phyloP scores from a whole-genome alignment of 192 early-diverging fungal species.

The Chytriomyces hyalinus region DNA sequence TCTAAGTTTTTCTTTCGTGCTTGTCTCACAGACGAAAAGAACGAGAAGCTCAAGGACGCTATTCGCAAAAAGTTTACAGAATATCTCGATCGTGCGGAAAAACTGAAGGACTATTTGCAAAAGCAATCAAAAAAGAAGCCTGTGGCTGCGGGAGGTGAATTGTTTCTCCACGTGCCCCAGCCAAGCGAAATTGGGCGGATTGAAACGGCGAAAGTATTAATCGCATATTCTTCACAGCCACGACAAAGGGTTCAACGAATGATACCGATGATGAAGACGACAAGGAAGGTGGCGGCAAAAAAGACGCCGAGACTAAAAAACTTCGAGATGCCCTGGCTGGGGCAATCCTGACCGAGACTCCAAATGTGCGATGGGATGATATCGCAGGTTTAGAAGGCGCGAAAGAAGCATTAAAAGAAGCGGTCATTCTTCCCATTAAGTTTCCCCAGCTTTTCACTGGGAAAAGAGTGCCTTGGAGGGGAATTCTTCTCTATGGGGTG shows the following conservation, averaged over 20 bases:
- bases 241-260: slow-evolving; percentile 39
- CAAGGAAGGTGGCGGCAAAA: slow-evolving; percentile 58
- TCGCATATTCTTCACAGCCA: slow-evolving; percentile 10
- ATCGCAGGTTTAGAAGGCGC: slow-evolving; percentile 94
- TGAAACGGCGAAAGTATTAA: neutral
- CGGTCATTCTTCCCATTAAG: slow-evolving; percentile 96
- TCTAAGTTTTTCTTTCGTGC: neutral
- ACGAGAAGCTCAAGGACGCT: slow-evolving; percentile 80
- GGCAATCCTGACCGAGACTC: slow-evolving; percentile 94
- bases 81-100: slow-evolving; percentile 92
- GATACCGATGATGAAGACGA: slow-evolving; percentile 60
- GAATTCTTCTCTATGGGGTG: slow-evolving; percentile 92
- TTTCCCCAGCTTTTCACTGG: slow-evolving; percentile 97
- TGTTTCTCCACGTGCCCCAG: neutral
- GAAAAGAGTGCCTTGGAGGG: slow-evolving; percentile 95
- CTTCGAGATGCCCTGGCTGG: slow-evolving; percentile 61
- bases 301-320: slow-evolving; percentile 83
- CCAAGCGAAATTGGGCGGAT: neutral
- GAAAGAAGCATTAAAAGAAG: slow-evolving; percentile 97
- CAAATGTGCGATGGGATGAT: slow-evolving; percentile 96
- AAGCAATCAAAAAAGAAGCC: slow-evolving; percentile 73
- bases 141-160: slow-evolving; percentile 60
- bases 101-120: slow-evolving; percentile 84
- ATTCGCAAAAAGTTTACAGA: slow-evolving; percentile 91
- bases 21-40: slow-evolving; percentile 83